Evolutionary conservation across 106 monocot genomes (phyloP).

Genomic region (Dactylorhiza incarnata): DNA sequence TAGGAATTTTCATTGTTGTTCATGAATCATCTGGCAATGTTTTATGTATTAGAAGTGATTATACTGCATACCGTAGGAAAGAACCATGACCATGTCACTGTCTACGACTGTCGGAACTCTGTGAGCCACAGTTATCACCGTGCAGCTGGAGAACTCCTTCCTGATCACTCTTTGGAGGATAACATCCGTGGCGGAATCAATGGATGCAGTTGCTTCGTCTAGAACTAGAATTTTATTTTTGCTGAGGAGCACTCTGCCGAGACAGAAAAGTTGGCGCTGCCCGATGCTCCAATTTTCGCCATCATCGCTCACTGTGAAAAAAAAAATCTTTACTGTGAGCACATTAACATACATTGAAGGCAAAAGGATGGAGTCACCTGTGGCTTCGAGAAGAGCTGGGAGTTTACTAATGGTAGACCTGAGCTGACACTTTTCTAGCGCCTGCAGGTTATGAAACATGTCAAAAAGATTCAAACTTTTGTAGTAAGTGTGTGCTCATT

Average conservation of each 20-base stretch:
- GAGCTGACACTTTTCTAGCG: conserved; percentile 67
- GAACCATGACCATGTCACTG: conserved; percentile 59
- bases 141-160: conserved; percentile 53
- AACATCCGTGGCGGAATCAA: conserved; percentile 63
- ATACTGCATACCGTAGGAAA: conserved; percentile 44
- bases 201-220: conserved; percentile 75
- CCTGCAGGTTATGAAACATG: conserved; percentile 20
- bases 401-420: conserved; percentile 38
- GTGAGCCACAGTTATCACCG: conserved; percentile 62
- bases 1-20: background rate
- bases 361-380: conserved; percentile 19
- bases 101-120: conserved; percentile 74
- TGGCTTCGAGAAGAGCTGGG: conserved; percentile 52
- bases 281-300: conserved; percentile 70
- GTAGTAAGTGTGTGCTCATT: background rate
- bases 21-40: background rate
- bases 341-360: background rate
- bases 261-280: conserved; percentile 67
- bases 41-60: background rate
- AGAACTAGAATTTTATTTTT: conserved; percentile 60
- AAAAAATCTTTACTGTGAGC: background rate
- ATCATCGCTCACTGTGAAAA: conserved; percentile 46
- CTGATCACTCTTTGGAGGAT: conserved; percentile 46
- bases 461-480: background rate
- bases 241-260: conserved; percentile 43